A percentile compares a stretch with the other conserved stretches of the same genome.
These are phyloP conservation scores for Penicillium daleae DNA, from an alignment of 495 filamentous ascomycete genomes.

Conservation along the genomic window DNA sequence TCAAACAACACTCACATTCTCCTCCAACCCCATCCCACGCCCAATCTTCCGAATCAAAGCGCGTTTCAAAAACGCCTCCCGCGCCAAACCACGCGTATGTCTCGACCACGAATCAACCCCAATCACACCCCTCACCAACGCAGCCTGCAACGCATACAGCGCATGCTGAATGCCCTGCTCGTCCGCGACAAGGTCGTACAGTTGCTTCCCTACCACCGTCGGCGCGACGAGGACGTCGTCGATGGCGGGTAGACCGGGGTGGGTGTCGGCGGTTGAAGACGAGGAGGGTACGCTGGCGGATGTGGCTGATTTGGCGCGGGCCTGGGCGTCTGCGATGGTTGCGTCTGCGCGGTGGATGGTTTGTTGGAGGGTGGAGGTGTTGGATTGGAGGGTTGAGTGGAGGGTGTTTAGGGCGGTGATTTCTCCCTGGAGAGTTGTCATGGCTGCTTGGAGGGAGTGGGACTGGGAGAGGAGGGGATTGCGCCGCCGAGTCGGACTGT, in stretches of 20 bases:
- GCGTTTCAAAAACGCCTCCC: conserved; percentile 91
- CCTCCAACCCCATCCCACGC: conserved; percentile 73
- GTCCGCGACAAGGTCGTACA: conserved; percentile 86
- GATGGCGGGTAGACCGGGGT: conserved; percentile 62
- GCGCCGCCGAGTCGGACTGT: conserved; percentile 70
- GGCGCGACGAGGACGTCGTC: conserved; percentile 93
- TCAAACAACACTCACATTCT: conserved; percentile 17
- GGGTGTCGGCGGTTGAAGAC: conserved; percentile 20
- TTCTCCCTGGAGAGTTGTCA: conserved; percentile 70
- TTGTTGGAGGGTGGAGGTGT: conserved; percentile 76
- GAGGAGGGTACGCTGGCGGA: conserved; percentile 30
- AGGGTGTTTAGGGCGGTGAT: conserved; percentile 69
- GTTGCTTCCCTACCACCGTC: conserved; percentile 87
- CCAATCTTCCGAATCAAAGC: conserved; percentile 88
- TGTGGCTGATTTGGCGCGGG: conserved; percentile 45
- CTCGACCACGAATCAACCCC: conserved; percentile 79
- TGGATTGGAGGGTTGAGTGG: conserved; percentile 68
- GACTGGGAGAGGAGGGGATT: conserved; percentile 80
- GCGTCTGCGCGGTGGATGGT: conserved; percentile 77
- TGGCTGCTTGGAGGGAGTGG: conserved; percentile 68
- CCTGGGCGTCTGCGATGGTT: conserved; percentile 68
- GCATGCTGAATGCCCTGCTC: conserved; percentile 82
- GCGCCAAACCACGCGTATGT: conserved; percentile 78
- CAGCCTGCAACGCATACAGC: conserved; percentile 81
- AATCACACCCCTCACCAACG: conserved; percentile 80